A percentile compares a stretch with the other conserved stretches of the same genome.
phyloP scores from a whole-genome alignment of 306 rosid species.

The Cucurbita ficifolia region DNA sequence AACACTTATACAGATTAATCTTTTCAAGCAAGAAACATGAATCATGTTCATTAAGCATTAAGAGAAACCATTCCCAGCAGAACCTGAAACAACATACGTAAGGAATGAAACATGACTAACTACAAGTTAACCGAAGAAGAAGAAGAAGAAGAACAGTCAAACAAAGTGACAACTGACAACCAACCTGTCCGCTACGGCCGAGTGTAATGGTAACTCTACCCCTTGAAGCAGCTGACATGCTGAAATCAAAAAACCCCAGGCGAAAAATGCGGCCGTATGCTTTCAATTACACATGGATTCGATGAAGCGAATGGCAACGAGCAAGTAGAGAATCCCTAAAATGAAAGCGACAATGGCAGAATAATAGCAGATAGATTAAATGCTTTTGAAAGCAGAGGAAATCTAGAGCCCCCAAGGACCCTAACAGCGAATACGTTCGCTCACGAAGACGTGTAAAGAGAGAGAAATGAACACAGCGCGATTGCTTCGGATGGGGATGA shows the following conservation, averaged over 20 bases:
- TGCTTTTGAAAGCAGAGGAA: constrained; percentile 13
- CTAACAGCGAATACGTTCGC: background rate
- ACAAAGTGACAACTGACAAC: background rate
- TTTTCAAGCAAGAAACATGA: background rate
- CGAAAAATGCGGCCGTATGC: constrained; percentile 11
- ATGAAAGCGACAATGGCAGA: background rate
- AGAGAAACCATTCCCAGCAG: background rate
- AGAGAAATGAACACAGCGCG: background rate
- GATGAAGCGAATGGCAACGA: background rate
- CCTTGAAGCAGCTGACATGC: constrained; percentile 58
- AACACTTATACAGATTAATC: background rate
- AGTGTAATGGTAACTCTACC: constrained; percentile 77
- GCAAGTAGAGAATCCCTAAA: constrained; percentile 16
- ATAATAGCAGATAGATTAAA: constrained; percentile 5
- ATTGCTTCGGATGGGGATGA: background rate
- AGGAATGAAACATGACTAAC: background rate
- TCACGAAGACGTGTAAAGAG: background rate
- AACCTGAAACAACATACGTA: background rate
- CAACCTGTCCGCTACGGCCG: constrained; percentile 82
- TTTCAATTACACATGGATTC: background rate
- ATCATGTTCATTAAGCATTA: background rate
- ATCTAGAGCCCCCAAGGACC: background rate
- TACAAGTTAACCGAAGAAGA: background rate
- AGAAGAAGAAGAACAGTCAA: background rate
- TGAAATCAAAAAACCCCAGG: constrained; percentile 40